These are phyloP conservation scores for Xylariaceae sp. DNA, from an alignment of 2,329 filamentous ascomycete genomes.

Conservation along the genomic window DNA sequence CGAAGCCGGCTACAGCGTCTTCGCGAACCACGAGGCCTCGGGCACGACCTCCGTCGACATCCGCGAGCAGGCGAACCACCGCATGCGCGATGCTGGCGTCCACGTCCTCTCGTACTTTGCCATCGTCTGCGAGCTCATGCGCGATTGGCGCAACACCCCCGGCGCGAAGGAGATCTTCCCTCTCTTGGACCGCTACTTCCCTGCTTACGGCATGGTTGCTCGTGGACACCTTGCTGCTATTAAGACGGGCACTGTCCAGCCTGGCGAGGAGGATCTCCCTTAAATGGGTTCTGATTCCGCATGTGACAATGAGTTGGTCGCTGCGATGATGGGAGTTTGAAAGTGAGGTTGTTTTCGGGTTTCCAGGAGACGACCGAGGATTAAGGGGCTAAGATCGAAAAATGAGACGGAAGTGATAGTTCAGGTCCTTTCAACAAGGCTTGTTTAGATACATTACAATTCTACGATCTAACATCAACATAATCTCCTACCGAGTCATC, in stretches of 20 bases:
- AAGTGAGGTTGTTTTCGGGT: too few relatives aligned
- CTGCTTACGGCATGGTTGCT: constrained; percentile 60
- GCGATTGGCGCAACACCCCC: constrained; percentile 58
- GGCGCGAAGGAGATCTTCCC: constrained; percentile 55
- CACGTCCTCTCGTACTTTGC: constrained; percentile 58
- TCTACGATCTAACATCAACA: too few relatives aligned
- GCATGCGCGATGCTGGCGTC: constrained; percentile 63
- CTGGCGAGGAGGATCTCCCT: constrained; percentile 43
- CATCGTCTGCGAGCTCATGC: constrained; percentile 64
- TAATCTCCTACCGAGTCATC: too few relatives aligned
- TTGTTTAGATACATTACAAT: too few relatives aligned
- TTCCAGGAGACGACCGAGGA: too few relatives aligned
- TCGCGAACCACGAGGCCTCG: constrained; percentile 65
- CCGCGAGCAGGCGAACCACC: constrained; percentile 58
- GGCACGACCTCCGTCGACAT: constrained; percentile 60
- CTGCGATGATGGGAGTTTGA: too few relatives aligned
- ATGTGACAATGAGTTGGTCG: too few relatives aligned
- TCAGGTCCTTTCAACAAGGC: too few relatives aligned
- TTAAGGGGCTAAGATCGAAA: too few relatives aligned
- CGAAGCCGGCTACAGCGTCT: constrained; percentile 67
- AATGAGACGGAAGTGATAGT: too few relatives aligned
- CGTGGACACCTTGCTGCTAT: constrained; percentile 57
- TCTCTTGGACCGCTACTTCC: constrained; percentile 59
- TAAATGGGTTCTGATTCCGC: too few relatives aligned
- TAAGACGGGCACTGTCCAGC: constrained; percentile 51